Conservation (phyloP, 129 eudicot genomes). For the Lactuca sativa region DNA sequence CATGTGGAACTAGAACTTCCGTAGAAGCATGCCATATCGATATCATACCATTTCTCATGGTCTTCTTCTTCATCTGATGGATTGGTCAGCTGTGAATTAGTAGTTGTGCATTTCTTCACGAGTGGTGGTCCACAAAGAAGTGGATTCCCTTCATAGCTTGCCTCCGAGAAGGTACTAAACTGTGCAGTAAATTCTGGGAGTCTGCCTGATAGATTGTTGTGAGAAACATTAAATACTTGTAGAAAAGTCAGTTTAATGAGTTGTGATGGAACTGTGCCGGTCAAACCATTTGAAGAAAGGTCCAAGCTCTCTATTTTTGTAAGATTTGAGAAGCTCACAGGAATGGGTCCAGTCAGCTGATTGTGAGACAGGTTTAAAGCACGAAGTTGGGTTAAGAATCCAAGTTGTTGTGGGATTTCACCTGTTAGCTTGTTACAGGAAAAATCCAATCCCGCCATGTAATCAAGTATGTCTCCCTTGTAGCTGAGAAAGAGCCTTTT, state of each 20-base stretch:
- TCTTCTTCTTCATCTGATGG: slow-evolving; percentile 8
- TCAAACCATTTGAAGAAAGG: slow-evolving; percentile 14
- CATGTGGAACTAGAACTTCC: slow-evolving; percentile 21
- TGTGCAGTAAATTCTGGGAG: slow-evolving; percentile 22
- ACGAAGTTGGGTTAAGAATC: slow-evolving; percentile 4
- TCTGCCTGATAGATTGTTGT: slow-evolving; percentile 18
- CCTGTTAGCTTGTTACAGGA: slow-evolving; percentile 28
- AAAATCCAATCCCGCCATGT: slow-evolving; percentile 28
- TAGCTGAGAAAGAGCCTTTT: not conserved
- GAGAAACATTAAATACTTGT: slow-evolving; percentile 2
- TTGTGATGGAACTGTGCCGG: not conserved
- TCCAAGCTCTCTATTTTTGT: slow-evolving; percentile 11
- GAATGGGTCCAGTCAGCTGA: slow-evolving; percentile 17
- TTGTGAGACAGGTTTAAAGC: slow-evolving; percentile 17
- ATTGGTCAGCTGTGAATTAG: not conserved
- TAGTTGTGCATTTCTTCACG: slow-evolving; percentile 4
- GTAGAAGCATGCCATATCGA: slow-evolving; percentile 17
- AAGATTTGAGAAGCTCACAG: slow-evolving; percentile 20
- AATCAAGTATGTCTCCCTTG: slow-evolving; percentile 23
- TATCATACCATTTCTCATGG: slow-evolving; percentile 31
- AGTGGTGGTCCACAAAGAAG: slow-evolving; percentile 18
- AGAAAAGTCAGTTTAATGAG: not conserved
- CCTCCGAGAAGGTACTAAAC: slow-evolving; percentile 7
- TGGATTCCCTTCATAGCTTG: slow-evolving; percentile 17
- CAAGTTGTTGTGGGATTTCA: slow-evolving; percentile 19